These are phyloP conservation scores for Shiraia bambusicola DNA, from an alignment of 2,329 filamentous ascomycete genomes.

Conservation along the genomic window DNA sequence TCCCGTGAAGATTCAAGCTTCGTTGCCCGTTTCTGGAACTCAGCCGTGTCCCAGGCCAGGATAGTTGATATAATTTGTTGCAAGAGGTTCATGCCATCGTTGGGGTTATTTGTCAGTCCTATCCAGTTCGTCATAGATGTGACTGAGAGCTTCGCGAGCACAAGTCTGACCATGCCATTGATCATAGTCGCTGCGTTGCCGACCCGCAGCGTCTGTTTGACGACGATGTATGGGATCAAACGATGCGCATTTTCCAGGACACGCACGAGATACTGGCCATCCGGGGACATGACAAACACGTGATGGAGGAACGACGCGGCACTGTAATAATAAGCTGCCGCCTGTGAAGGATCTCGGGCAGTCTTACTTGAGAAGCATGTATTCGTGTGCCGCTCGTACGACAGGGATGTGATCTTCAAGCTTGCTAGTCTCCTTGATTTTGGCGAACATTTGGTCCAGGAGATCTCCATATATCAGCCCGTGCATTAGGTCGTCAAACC, in stretches of 20 bases:
- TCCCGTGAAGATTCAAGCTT: constrained; percentile 65
- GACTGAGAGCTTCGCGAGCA: constrained; percentile 77
- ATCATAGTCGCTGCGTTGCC: constrained; percentile 84
- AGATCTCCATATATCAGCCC: constrained; percentile 68
- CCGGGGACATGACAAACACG: constrained; percentile 69
- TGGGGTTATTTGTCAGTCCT: constrained; percentile 67
- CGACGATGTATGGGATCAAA: constrained; percentile 69
- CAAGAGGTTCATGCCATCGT: constrained; percentile 79
- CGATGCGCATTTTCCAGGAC: constrained; percentile 70
- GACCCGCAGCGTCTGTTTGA: constrained; percentile 72
- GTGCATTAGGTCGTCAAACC: constrained; percentile 68
- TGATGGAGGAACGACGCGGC: constrained; percentile 74
- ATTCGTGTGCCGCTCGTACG: constrained; percentile 66
- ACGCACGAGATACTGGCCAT: constrained; percentile 72
- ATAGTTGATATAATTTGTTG: constrained; percentile 75
- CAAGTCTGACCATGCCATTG: constrained; percentile 68
- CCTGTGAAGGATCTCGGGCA: fast-evolving
- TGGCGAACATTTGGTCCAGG: constrained; percentile 65
- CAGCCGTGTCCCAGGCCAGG: constrained; percentile 69
- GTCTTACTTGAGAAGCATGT: constrained; percentile 68
- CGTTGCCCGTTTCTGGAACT: constrained; percentile 66
- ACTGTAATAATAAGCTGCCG: constrained; percentile 44
- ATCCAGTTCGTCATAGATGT: constrained; percentile 77
- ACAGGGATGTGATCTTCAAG: constrained; percentile 65
- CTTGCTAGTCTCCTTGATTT: constrained; percentile 61